phyloP scores from a whole-genome alignment of 768 basidiomycete species.

The Agaricus subrufescens region DNA sequence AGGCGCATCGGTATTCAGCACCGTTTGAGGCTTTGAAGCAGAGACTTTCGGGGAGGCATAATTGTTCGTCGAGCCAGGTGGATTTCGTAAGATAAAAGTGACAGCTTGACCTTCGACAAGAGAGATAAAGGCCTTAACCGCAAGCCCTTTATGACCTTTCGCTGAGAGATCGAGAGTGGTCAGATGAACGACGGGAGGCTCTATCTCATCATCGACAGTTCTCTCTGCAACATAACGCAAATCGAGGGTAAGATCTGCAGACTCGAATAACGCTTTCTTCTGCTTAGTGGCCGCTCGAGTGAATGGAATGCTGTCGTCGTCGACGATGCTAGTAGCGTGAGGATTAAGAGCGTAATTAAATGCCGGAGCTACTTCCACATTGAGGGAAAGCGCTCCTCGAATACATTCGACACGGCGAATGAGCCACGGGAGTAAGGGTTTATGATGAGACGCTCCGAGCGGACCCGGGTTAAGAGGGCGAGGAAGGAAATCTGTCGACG shows the following conservation, averaged over 20 bases:
- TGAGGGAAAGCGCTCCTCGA: conserved; percentile 74
- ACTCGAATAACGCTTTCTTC: conserved; percentile 60
- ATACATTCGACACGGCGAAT: conserved; percentile 84
- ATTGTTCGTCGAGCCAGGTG: conserved; percentile 28
- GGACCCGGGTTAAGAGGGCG: conserved; percentile 41
- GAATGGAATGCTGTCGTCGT: conserved; percentile 34
- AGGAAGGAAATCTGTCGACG: conserved; percentile 66
- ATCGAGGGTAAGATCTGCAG: conserved; percentile 58
- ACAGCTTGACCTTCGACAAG: conserved; percentile 84
- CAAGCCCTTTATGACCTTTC: conserved; percentile 73
- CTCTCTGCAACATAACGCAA: conserved; percentile 69
- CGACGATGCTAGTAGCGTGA: conserved; percentile 60
- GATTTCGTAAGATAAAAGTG: conserved; percentile 81
- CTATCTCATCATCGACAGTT: conserved; percentile 30
- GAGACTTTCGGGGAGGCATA: conserved; percentile 6
- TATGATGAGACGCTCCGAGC: conserved; percentile 30
- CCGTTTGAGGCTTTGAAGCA: neutral
- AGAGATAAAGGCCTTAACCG: conserved; percentile 51
- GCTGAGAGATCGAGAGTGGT: conserved; percentile 57
- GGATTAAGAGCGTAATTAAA: conserved; percentile 88
- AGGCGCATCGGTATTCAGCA: neutral
- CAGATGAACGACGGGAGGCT: conserved; percentile 50
- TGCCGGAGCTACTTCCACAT: conserved; percentile 90
- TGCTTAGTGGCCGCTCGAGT: conserved; percentile 23
- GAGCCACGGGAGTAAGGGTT: conserved; percentile 79